Base-by-base conservation (phyloP, 1,139 yeast species). In the Geotrichum carabidarum region DNA sequence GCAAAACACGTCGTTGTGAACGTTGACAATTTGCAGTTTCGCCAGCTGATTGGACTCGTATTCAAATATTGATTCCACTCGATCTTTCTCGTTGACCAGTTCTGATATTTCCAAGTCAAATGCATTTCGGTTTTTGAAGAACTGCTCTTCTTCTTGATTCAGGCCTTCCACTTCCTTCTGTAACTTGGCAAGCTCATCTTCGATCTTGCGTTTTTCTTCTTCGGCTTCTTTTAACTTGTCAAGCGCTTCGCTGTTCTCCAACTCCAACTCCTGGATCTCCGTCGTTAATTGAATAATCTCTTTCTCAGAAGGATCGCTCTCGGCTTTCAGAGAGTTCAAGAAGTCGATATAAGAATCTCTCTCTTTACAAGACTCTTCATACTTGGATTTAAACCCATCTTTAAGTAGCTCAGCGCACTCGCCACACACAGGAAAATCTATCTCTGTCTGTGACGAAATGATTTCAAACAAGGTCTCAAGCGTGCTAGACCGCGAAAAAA, bases 381-480 rank as follows among this genome's bases (percentile, higher is more conserved):
- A 87, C 62, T 84, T 84, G 30, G 74, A 69, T 63, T 83, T 84
- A 67, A 89, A 77, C 57, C 83, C 84, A n/a, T 80, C 83, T 4
- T 86, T 75, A 34, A 91, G 69, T 32, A 79, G 67, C 45, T 78
- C 81, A 2, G 95, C 87, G 68, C 99, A 93, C 50, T 91, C 98
- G 36, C 77, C 76, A 62, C 98, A 91, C 14, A 94, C 80, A 0
- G 99, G 99, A 64, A 87, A 82, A 59, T 88, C 95, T n/a, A 91
- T 78, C 57, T 84, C 90, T 53, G 85, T 84, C 59, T 84, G 84
- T 8, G 82, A 82, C 31, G 80, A 83, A 61, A 81, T 75, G 1
- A 87, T 77, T 60, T 83, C 84, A 62, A 81, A 83, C 8, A 90
- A 75, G n/a, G 78, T 78, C 17, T 83, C 82, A 35, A 88, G 68